Evolutionary conservation across 2,329 filamentous ascomycete genomes (phyloP).

Genomic region (Fusarium keratoplasticum): DNA sequence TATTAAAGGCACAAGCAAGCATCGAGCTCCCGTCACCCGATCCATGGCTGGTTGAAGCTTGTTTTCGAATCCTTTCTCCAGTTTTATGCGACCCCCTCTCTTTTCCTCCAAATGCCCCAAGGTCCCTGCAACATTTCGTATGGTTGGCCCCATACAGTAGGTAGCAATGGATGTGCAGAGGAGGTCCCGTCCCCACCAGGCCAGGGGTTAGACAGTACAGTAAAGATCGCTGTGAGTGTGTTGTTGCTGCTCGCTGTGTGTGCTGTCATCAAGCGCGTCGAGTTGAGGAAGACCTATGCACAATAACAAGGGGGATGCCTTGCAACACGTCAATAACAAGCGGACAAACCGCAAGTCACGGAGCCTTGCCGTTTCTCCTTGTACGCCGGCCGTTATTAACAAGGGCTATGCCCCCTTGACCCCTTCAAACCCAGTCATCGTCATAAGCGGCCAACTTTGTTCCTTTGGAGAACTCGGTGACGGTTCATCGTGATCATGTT

Average conservation of each 20-base stretch:
- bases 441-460: slow-evolving; percentile 28
- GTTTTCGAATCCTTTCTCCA: slow-evolving; percentile 20
- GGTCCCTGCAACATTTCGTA: slow-evolving; percentile 32
- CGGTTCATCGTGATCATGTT: slow-evolving; percentile 2
- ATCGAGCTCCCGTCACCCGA: slow-evolving; percentile 22
- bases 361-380: background rate
- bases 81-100: slow-evolving; percentile 30
- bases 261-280: slow-evolving; percentile 23
- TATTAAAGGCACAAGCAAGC: slow-evolving; percentile 25
- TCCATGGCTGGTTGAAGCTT: slow-evolving; percentile 31
- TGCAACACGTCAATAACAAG: slow-evolving; percentile 8
- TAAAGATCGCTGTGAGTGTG: slow-evolving; percentile 5
- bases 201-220: slow-evolving; percentile 6
- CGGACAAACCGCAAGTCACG: slow-evolving; percentile 1
- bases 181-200: slow-evolving; percentile 24
- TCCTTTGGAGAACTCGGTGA: slow-evolving; percentile 3
- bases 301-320: slow-evolving; percentile 6
- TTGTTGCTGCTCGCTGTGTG: slow-evolving; percentile 14
- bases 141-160: slow-evolving; percentile 10
- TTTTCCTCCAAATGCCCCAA: slow-evolving; percentile 1
- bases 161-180: slow-evolving; percentile 3
- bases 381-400: background rate
- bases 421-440: slow-evolving; percentile 1
- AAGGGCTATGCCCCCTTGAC: background rate
- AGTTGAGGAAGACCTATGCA: background rate